Evolutionary conservation across 2,329 filamentous ascomycete genomes (phyloP), one percentile per base, ranked within the genome.

Genomic region (Exophiala alcalophila): DNA sequence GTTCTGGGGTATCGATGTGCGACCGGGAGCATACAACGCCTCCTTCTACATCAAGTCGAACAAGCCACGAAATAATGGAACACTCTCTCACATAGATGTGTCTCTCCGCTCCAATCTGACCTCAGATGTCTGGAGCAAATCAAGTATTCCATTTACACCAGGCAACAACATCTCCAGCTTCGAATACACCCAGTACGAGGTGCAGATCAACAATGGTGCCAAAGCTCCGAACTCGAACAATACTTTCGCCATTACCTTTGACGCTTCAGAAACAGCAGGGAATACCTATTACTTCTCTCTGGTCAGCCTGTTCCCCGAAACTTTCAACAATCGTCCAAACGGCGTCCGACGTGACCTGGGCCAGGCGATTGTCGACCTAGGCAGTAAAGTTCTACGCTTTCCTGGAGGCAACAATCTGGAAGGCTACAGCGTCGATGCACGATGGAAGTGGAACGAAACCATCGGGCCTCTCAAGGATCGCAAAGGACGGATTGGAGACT

Each of bases 301-400:
- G 12, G 70, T 77, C 47, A 72, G 68, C 35, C 57, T 77, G 25
- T 77, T 76, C 59, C 72, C 72, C 2, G 72, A 73, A 4, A 77
- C 74, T 1, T 77, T 71, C 66, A 76, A 75, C 37, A 56, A 68
- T 47, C 64, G 73, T 12, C 65, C 66, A 38, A 77, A 77, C 53
- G 74, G 74, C 12, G 58, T 76, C 28, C 64, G 73, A 6, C 60
- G 66, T 24, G 73, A 77, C 42, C 61, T 77, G 30, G 71, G 70
- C 33, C 63, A 76, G 47, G 66, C 67, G 11, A 60, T 71, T 30
- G 59, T 60, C 20, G 66, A 62, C 29, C 57, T 70, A 47, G 65
- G 65, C 31, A 63, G 70, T 55, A 63, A 58, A 47, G 72, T 74
- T 56, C 61, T 75, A 6, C 66, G 72, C 2, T 74, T 75, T 49